Base-by-base conservation (phyloP, 2,329 filamentous ascomycete genomes). In the Cucurbitaria berberidis region DNA sequence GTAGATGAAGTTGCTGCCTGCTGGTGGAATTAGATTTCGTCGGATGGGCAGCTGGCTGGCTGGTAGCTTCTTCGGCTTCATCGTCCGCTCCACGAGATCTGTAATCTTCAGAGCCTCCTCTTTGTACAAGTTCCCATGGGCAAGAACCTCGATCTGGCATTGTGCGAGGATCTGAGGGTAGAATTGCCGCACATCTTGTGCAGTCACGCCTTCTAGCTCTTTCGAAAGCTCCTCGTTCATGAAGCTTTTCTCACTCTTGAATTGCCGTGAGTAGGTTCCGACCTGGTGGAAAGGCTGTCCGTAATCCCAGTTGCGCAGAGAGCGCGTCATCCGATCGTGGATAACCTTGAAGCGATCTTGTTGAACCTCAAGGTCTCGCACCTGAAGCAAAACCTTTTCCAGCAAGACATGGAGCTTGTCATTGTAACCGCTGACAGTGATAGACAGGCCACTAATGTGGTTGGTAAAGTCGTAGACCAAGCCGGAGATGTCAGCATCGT, bases 401-500 rank as follows among this genome's bases (percentile, higher is more conserved):
- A 99, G 77, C 21, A 99, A 82, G 0, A 97, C 91, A 0, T 89
- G 82, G 68, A 99, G 86, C 79, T 99, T 99, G 76, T 99, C 95
- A 64, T 97, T 99, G 78, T 98, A 99, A 0, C 95, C 95, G 24
- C 86, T 88, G 3, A 98, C 84, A 13, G 89, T 86, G 35, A 98
- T 79, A 52, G 90, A 87, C 26, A 98, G 73, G 0, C 93, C 93
- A 27, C 86, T 84, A 3, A 84, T 82, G 67, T 90, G 89, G 22
- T 89, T 83, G 3, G 81, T 81, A n/a, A 98, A 84, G 34, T 84
- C 86, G 71, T 98, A 98, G 55, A 90, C 85, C 39, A 99, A 76
- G 0, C 95, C 95, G 7, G 95, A 91, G 53, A 99, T 84, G 68
- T 98, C 93, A 0, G 95, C 95, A 74, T 97, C 93, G 68, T 99